Evolutionary conservation across 495 filamentous ascomycete genomes (phyloP).

Genomic region (Penicillium subrubescens): DNA sequence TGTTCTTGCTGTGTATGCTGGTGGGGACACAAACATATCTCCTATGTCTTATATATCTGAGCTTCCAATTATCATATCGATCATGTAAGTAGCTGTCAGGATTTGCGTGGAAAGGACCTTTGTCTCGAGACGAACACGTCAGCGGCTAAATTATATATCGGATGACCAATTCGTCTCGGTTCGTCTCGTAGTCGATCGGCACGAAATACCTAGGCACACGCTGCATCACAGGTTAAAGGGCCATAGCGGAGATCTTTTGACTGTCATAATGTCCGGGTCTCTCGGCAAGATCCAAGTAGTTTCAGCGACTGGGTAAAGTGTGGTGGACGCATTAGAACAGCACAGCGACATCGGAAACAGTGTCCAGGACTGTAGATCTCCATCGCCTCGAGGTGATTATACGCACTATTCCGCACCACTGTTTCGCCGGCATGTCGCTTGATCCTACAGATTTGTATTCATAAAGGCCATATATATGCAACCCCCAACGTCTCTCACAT

Average conservation of each 20-base stretch:
- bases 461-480: background rate
- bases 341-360: background rate
- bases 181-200: background rate
- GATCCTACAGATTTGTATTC: background rate
- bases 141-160: background rate
- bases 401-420: background rate
- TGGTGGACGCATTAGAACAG: background rate
- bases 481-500: background rate
- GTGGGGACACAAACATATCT: background rate
- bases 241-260: background rate
- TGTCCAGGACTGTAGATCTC: background rate
- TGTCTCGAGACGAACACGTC: background rate
- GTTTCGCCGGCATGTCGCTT: background rate
- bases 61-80: background rate
- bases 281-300: background rate
- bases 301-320: background rate
- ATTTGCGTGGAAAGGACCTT: background rate
- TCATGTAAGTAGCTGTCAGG: background rate
- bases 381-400: background rate
- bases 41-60: background rate
- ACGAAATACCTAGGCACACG: background rate
- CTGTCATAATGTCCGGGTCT: background rate
- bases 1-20: background rate
- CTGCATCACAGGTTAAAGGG: background rate
- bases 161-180: background rate